phyloP scores from a whole-genome alignment of 1,139 yeast genomes.

The Hemisphaericaspora lyxosophila region DNA sequence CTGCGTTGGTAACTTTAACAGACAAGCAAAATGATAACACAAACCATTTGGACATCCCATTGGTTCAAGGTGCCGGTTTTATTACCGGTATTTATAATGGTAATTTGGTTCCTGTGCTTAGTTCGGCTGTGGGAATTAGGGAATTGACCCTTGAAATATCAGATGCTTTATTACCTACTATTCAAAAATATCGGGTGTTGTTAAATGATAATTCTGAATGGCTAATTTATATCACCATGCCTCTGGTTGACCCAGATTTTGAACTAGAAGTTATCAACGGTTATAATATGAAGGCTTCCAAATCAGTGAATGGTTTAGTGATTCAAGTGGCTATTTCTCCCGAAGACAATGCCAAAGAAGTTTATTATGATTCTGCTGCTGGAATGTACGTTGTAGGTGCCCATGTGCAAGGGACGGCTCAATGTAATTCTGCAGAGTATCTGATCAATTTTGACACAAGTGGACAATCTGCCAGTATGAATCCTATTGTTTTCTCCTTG shows the following conservation, averaged over 20 bases:
- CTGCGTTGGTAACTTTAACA: conserved; percentile 52
- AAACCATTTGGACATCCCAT: conserved; percentile 39
- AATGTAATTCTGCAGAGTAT: conserved; percentile 40
- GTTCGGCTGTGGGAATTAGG: conserved; percentile 53
- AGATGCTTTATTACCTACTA: conserved; percentile 37
- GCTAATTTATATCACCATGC: conserved; percentile 40
- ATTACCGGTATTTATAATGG: conserved; percentile 65
- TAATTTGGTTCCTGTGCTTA: conserved; percentile 50
- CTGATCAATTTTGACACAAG: conserved; percentile 49
- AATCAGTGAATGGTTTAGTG: conserved; percentile 30
- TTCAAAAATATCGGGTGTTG: conserved; percentile 57
- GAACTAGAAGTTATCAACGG: conserved; percentile 44
- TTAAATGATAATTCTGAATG: conserved; percentile 45
- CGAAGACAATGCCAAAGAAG: conserved; percentile 34
- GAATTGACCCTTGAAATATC: conserved; percentile 49
- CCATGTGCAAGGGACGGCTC: conserved; percentile 26
- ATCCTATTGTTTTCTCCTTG: conserved; percentile 60
- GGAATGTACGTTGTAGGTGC: conserved; percentile 42
- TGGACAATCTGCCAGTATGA: conserved; percentile 54
- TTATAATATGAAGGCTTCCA: conserved; percentile 58
- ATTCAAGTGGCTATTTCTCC: conserved; percentile 51
- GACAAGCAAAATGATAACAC: conserved; percentile 21
- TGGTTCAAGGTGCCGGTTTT: conserved; percentile 79
- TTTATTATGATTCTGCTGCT: conserved; percentile 55
- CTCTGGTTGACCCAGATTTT: conserved; percentile 44